These are phyloP conservation scores for Sungouiozyma intestinalis DNA, from an alignment of 805 yeast species.

Conservation along the genomic window DNA sequence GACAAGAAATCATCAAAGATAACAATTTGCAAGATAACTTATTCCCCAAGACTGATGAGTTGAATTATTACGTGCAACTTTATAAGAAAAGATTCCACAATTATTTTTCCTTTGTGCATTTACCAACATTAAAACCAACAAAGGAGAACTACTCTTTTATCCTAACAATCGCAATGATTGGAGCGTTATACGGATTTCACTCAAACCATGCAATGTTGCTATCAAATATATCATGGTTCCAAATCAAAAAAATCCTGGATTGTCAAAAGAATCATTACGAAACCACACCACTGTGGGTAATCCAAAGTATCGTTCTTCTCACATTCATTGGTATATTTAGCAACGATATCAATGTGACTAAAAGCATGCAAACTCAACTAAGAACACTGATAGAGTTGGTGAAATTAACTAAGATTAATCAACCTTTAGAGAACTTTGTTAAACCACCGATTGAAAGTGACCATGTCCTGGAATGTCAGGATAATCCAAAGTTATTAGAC, in stretches of 20 bases:
- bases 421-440: conserved; percentile 40
- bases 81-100: conserved; percentile 70
- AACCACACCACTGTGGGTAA: conserved; percentile 74
- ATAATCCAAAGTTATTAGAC: conserved; percentile 37
- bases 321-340: conserved; percentile 81
- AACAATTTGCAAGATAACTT: conserved; percentile 47
- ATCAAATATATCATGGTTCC: conserved; percentile 58
- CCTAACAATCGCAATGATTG: conserved; percentile 75
- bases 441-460: conserved; percentile 34
- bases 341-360: conserved; percentile 52
- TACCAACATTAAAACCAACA: conserved; percentile 45
- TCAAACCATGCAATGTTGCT: conserved; percentile 62
- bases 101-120: conserved; percentile 56
- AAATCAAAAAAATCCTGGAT: conserved; percentile 61
- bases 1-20: conserved; percentile 41
- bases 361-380: conserved; percentile 69
- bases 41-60: conserved; percentile 66
- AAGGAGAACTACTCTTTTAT: conserved; percentile 54
- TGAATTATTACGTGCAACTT: conserved; percentile 65
- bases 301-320: conserved; percentile 72
- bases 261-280: conserved; percentile 32
- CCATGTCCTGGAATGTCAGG: conserved; percentile 35
- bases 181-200: conserved; percentile 77
- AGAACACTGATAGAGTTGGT: conserved; percentile 71
- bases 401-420: conserved; percentile 61